These are phyloP conservation scores for Fusarium torreyae DNA, from an alignment of 2,329 filamentous ascomycete genomes.

Conservation along the genomic window DNA sequence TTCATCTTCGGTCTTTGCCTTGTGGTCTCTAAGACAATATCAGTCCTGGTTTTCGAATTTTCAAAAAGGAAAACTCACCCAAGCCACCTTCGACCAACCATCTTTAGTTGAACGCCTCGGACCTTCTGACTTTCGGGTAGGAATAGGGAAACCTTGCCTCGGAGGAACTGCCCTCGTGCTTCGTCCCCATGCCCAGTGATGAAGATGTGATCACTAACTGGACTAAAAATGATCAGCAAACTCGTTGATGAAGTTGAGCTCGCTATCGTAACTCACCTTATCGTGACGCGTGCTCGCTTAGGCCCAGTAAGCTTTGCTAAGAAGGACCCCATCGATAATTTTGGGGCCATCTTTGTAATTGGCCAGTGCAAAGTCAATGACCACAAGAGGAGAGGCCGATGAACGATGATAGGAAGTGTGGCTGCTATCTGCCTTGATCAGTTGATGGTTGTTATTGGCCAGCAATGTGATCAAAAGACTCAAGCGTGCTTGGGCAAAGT, in stretches of 20 bases:
- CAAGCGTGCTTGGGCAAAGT: too few species aligned
- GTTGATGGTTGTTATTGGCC: neutral
- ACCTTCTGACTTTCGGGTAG: neutral
- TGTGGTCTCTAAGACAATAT: neutral
- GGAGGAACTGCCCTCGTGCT: constrained; percentile 14
- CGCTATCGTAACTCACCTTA: neutral
- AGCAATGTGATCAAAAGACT: too few species aligned
- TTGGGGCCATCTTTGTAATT: neutral
- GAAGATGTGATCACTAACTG: constrained; percentile 9
- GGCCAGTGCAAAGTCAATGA: neutral
- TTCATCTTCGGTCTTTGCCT: neutral
- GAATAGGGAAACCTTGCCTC: neutral
- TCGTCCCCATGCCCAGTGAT: constrained; percentile 2
- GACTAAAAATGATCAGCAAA: rapidly evolving
- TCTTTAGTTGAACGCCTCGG: neutral
- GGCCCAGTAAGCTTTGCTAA: neutral
- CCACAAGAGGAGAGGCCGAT: neutral
- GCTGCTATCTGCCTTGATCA: neutral
- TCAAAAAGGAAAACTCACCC: neutral
- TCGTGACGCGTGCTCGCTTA: neutral
- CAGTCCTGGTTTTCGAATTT: rapidly evolving
- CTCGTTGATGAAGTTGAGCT: rapidly evolving
- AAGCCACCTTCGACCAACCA: constrained; percentile 23
- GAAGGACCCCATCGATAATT: neutral
- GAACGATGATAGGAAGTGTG: neutral